A percentile compares a stretch with the other conserved stretches of the same genome.
Evolutionary conservation across 257 asterid species (phyloP).

Genomic region (Leptodermis oblonga): DNA sequence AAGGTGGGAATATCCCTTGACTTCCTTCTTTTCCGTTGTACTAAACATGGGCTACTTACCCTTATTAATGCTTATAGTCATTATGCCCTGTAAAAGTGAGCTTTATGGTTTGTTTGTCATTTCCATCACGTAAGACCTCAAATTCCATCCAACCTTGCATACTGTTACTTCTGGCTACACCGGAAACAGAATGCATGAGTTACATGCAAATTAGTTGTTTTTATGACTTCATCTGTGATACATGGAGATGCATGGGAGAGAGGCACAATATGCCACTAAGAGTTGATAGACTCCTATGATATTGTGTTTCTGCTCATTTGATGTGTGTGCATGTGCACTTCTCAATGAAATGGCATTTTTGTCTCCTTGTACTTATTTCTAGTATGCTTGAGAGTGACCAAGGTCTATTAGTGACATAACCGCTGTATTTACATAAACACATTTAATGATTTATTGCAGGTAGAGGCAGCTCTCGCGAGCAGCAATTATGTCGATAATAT

Average conservation of each 20-base stretch:
- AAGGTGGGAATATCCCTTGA: conserved; percentile 41
- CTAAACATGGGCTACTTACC: background rate
- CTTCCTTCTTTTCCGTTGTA: background rate
- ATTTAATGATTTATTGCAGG: conserved; percentile 37
- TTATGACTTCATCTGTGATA: background rate
- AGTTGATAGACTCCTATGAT: background rate
- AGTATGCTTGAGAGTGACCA: background rate
- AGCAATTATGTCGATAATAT: conserved; percentile 61
- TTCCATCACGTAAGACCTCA: background rate
- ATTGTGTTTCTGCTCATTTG: background rate
- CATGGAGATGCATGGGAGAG: background rate
- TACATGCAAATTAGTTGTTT: background rate
- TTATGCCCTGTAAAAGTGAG: background rate
- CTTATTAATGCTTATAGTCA: background rate
- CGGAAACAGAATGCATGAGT: background rate
- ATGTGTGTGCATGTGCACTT: background rate
- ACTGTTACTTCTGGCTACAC: background rate
- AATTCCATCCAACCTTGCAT: conserved; percentile 3
- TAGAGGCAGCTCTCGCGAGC: conserved; percentile 72
- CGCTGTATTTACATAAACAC: conserved; percentile 6
- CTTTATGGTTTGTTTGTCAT: background rate
- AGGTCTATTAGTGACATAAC: background rate
- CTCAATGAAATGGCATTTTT: background rate
- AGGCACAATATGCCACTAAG: background rate
- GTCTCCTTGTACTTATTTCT: background rate